Percentiles rank a stretch among this genome's conserved stretches.
These are phyloP conservation scores for Abrus precatorius DNA, from an alignment of 306 rosid genomes.

Conservation along the genomic window DNA sequence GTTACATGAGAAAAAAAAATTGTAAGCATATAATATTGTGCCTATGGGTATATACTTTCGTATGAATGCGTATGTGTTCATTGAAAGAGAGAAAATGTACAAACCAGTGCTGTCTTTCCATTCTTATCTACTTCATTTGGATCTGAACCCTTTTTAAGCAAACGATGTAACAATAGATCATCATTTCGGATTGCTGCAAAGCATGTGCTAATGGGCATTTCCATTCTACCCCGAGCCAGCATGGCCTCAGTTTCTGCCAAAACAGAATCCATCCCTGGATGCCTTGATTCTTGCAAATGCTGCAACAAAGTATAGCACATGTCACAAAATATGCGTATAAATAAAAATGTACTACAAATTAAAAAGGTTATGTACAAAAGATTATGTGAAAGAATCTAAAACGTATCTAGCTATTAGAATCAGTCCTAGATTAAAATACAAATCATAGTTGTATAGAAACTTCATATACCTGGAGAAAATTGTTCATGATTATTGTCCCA, in stretches of 20 bases:
- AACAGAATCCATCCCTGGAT: constrained; percentile 59
- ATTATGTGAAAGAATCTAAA: constrained; percentile 17
- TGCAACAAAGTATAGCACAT: constrained; percentile 44
- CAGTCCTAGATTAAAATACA: constrained; percentile 6
- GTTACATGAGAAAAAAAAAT: constrained; percentile 44
- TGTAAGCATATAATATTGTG: constrained; percentile 12
- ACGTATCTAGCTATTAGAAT: background rate
- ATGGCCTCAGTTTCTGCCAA: constrained; percentile 64
- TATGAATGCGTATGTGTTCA: background rate
- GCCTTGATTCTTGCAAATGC: constrained; percentile 57
- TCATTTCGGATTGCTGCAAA: constrained; percentile 72
- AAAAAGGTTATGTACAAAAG: constrained; percentile 15
- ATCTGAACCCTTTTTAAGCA: constrained; percentile 69
- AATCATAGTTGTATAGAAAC: background rate
- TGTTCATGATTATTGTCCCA: constrained; percentile 73
- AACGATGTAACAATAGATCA: constrained; percentile 58
- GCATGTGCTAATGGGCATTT: constrained; percentile 68
- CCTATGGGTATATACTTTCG: background rate
- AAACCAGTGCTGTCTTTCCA: constrained; percentile 74
- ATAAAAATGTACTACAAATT: background rate
- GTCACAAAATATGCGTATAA: background rate
- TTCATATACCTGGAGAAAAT: constrained; percentile 65
- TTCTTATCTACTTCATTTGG: constrained; percentile 68
- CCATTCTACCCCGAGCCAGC: constrained; percentile 68
- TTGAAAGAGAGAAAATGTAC: constrained; percentile 32